A percentile compares a stretch with the other conserved stretches of the same genome.
Conservation (phyloP, 2,329 filamentous ascomycete genomes). For the Diaporthe sp. region DNA sequence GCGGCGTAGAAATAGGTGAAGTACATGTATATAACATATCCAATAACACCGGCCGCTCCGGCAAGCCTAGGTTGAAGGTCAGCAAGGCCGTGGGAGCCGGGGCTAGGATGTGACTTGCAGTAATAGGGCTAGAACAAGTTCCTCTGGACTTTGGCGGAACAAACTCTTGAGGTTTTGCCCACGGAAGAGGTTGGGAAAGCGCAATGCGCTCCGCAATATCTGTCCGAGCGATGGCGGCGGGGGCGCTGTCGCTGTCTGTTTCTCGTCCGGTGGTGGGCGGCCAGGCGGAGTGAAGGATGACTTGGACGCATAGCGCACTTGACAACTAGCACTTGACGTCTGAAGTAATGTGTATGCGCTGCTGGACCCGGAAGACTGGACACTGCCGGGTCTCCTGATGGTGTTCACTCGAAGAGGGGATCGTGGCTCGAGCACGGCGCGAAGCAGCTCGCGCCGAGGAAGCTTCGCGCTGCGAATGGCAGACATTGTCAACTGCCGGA, state of each 20-base stretch:
- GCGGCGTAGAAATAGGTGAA: conserved; percentile 67
- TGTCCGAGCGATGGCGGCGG: conserved; percentile 10
- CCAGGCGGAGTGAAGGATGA: not conserved
- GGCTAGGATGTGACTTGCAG: conserved; percentile 49
- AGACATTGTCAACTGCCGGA: conserved; percentile 22
- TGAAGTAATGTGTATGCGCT: not conserved
- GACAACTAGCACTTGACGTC: not conserved
- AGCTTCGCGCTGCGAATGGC: conserved; percentile 31
- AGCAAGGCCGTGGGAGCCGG: conserved; percentile 44
- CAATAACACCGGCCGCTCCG: conserved; percentile 48
- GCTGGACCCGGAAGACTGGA: not conserved
- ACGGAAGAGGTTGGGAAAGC: conserved; percentile 52
- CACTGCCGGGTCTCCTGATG: not conserved
- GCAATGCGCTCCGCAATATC: conserved; percentile 33
- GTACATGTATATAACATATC: conserved; percentile 59
- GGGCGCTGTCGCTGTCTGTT: not conserved
- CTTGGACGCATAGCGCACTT: conserved; percentile 27
- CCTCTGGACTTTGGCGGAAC: conserved; percentile 58
- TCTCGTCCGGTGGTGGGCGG: not conserved
- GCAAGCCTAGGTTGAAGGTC: conserved; percentile 51
- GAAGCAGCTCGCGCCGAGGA: conserved; percentile 33
- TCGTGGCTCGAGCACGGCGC: conserved; percentile 20
- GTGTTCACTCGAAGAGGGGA: conserved; percentile 1
- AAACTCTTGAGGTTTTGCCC: conserved; percentile 53
- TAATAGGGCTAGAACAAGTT: conserved; percentile 56